Percentiles rank a stretch among this genome's conserved stretches.
Evolutionary conservation across 306 rosid genomes (phyloP).

Genomic region (Delonix regia): DNA sequence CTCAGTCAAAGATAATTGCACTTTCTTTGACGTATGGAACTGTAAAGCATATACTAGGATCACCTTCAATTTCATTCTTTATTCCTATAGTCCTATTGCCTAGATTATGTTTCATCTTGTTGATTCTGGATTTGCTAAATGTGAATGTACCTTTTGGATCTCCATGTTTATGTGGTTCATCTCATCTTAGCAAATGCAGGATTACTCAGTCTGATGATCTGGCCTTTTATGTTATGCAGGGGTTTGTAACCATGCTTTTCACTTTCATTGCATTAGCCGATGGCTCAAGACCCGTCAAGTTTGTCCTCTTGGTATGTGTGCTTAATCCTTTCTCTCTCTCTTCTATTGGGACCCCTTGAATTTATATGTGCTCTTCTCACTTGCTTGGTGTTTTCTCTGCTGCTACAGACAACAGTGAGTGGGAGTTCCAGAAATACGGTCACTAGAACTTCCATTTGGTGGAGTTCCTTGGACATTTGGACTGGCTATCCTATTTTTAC

Average conservation of each 20-base stretch:
- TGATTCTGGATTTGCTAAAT: constrained; percentile 4
- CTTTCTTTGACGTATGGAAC: not conserved
- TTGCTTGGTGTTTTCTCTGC: constrained; percentile 12
- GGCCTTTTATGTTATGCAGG: constrained; percentile 41
- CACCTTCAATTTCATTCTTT: not conserved
- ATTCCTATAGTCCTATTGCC: not conserved
- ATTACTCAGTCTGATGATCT: constrained; percentile 23
- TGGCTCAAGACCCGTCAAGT: constrained; percentile 68
- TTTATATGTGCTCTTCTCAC: constrained; percentile 19
- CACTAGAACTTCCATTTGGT: constrained; percentile 58
- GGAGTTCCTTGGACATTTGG: constrained; percentile 28
- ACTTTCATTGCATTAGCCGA: constrained; percentile 61
- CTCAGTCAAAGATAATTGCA: not conserved
- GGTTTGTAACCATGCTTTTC: constrained; percentile 61
- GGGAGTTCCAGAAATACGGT: constrained; percentile 98
- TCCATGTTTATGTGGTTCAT: not conserved
- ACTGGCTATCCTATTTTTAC: constrained; percentile 11
- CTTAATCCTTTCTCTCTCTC: constrained; percentile 20
- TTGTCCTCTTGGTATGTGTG: constrained; percentile 73
- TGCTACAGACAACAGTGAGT: constrained; percentile 81
- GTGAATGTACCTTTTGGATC: constrained; percentile 4
- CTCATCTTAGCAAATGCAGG: constrained; percentile 23
- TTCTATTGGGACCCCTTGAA: not conserved
- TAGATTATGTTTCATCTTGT: not conserved
- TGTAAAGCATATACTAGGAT: not conserved